These are phyloP conservation scores for Saturnispora kantuleensis DNA, from an alignment of 805 yeast species.

Conservation along the genomic window DNA sequence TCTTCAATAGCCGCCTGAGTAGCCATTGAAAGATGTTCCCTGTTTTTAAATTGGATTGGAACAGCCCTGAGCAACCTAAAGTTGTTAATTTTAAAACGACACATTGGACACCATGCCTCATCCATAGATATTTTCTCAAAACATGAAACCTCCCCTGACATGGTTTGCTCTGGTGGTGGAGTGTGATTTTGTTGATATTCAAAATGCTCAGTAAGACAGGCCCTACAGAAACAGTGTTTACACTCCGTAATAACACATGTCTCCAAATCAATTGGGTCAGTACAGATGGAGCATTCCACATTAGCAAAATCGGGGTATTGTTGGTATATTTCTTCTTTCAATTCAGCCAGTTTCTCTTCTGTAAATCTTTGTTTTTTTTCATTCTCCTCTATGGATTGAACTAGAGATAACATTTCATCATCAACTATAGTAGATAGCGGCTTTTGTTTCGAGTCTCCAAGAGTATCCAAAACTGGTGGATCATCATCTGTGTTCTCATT, in stretches of 20 bases:
- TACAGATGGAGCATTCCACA: slow-evolving; percentile 79
- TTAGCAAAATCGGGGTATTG: slow-evolving; percentile 30
- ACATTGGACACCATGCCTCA: slow-evolving; percentile 60
- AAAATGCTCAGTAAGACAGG: slow-evolving; percentile 66
- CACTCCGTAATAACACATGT: slow-evolving; percentile 57
- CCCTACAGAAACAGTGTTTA: slow-evolving; percentile 69
- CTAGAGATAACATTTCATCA: slow-evolving; percentile 17
- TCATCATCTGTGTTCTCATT: slow-evolving; percentile 30
- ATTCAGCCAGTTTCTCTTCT: slow-evolving; percentile 16
- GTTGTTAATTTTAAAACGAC: slow-evolving; percentile 48
- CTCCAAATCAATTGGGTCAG: slow-evolving; percentile 45
- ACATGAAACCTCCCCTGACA: neutral
- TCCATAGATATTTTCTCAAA: slow-evolving; percentile 27
- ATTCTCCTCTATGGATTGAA: slow-evolving; percentile 19
- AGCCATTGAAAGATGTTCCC: neutral
- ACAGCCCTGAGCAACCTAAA: slow-evolving; percentile 37
- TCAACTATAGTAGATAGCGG: slow-evolving; percentile 10
- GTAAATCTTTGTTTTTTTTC: slow-evolving; percentile 19
- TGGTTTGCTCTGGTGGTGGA: neutral
- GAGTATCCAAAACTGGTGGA: neutral
- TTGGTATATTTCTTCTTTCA: slow-evolving; percentile 25
- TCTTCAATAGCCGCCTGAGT: slow-evolving; percentile 8
- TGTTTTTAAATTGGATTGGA: slow-evolving; percentile 5
- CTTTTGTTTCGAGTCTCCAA: slow-evolving; percentile 5
- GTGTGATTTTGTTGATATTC: slow-evolving; percentile 40